Evolutionary conservation across 2,329 filamentous ascomycete species (phyloP).

Genomic region (Leptographium galeiforme): DNA sequence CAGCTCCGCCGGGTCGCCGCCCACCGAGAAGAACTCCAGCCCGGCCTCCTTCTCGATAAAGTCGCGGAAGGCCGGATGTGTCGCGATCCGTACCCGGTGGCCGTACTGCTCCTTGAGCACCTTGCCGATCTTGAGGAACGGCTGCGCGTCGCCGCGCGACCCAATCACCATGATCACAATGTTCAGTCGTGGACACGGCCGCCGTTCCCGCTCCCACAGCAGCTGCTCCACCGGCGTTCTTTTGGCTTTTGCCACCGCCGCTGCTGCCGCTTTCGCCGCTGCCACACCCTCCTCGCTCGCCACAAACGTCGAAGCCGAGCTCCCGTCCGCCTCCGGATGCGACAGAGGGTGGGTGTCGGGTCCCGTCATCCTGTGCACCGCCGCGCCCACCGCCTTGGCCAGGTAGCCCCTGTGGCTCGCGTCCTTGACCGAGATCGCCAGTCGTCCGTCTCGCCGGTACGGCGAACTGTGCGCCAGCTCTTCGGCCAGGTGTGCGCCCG

Average conservation of each 20-base stretch:
- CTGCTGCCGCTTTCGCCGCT: not conserved
- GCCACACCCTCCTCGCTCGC: not conserved
- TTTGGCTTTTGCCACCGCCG: constrained; percentile 12
- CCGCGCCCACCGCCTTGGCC: constrained; percentile 56
- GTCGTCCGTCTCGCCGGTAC: constrained; percentile 49
- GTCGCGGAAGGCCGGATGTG: constrained; percentile 63
- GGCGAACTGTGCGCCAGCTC: constrained; percentile 11
- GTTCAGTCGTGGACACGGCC: constrained; percentile 44
- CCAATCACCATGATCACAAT: constrained; percentile 79
- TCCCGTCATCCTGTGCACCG: constrained; percentile 42
- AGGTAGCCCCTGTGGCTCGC: constrained; percentile 57
- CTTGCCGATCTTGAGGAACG: constrained; percentile 63
- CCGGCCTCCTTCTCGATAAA: constrained; percentile 61
- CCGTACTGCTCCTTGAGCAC: constrained; percentile 57
- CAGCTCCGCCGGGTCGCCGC: constrained; percentile 65
- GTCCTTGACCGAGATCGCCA: constrained; percentile 62
- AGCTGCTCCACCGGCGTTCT: constrained; percentile 12
- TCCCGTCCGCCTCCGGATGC: constrained; percentile 1
- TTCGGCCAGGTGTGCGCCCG: not conserved
- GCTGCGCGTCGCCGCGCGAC: constrained; percentile 66
- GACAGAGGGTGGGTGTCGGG: constrained; percentile 16
- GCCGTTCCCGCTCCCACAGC: constrained; percentile 12
- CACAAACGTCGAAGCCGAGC: not conserved
- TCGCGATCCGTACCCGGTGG: constrained; percentile 65
- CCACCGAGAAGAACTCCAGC: constrained; percentile 69